Evolutionary conservation across 2,329 filamentous ascomycete genomes (phyloP).

Genomic region (Stenocarpella maydis): DNA sequence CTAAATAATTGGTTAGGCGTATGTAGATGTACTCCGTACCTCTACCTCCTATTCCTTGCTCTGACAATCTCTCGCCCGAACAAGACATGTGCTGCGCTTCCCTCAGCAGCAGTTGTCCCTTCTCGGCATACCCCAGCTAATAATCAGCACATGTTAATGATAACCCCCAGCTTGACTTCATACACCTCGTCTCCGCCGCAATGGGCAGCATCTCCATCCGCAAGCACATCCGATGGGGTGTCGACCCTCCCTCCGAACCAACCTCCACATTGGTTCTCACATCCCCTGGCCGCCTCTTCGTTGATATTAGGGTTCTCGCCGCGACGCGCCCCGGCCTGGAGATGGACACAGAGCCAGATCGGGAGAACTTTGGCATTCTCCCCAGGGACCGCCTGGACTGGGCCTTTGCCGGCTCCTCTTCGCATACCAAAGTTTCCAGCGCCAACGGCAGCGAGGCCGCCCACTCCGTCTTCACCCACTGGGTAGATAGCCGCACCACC

Average conservation of each 20-base stretch:
- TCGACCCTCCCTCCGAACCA: conserved; percentile 61
- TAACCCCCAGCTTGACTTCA: not conserved
- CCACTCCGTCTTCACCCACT: conserved; percentile 63
- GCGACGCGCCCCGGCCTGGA: conserved; percentile 25
- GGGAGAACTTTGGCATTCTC: not conserved
- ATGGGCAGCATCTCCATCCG: conserved; percentile 64
- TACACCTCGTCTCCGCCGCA: not conserved
- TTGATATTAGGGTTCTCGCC: conserved; percentile 65
- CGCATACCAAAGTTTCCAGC: conserved; percentile 43
- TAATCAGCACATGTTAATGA: too few relatives aligned
- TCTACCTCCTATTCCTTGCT: too few relatives aligned
- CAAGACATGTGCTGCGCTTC: not conserved
- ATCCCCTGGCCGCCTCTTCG: conserved; percentile 62
- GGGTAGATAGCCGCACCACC: conserved; percentile 62
- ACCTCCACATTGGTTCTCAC: conserved; percentile 73
- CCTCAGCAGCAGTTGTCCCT: too few relatives aligned
- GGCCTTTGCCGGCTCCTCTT: conserved; percentile 69
- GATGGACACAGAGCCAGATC: not conserved
- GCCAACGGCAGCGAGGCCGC: conserved; percentile 40
- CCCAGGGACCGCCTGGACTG: conserved; percentile 61
- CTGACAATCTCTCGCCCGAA: too few relatives aligned
- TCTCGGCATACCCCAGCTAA: too few relatives aligned
- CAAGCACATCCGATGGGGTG: conserved; percentile 66
- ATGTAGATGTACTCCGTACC: too few relatives aligned
- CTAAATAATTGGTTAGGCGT: too few relatives aligned